phyloP scores from a whole-genome alignment of 2,329 filamentous ascomycete genomes.

The Arthroderma sp. region DNA sequence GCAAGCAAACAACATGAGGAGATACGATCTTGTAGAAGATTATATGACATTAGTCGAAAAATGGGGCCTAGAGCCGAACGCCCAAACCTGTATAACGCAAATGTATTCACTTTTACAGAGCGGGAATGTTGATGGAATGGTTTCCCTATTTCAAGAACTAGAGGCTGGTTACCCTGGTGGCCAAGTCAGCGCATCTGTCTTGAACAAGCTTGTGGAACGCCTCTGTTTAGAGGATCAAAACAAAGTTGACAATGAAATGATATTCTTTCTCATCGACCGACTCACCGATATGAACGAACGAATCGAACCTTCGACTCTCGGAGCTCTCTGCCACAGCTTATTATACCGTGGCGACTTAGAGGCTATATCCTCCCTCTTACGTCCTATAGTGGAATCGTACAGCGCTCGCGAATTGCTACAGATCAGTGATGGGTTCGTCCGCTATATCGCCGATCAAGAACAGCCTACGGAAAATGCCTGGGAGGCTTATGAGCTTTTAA shows the following conservation, averaged over 20 bases:
- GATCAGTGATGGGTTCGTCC: conserved; percentile 53
- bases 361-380: conserved; percentile 71
- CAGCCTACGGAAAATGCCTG: conserved; percentile 48
- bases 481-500: conserved; percentile 48
- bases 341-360: conserved; percentile 62
- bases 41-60: conserved; percentile 55
- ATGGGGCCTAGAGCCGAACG: conserved; percentile 53
- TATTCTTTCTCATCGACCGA: conserved; percentile 60
- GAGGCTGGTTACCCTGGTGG: conserved; percentile 40
- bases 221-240: conserved; percentile 50
- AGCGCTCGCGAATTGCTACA: conserved; percentile 46
- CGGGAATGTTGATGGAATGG: conserved; percentile 52
- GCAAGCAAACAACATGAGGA: conserved; percentile 55
- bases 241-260: conserved; percentile 58
- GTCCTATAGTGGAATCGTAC: conserved; percentile 42
- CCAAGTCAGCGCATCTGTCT: conserved; percentile 48
- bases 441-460: conserved; percentile 51
- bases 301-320: conserved; percentile 62
- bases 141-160: conserved; percentile 41
- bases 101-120: conserved; percentile 63
- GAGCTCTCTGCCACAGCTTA: conserved; percentile 59
- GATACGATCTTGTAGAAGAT: conserved; percentile 60
- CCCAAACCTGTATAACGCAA: conserved; percentile 58
- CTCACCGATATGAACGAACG: conserved; percentile 56
- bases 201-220: conserved; percentile 51